Evolutionary conservation across 2,329 filamentous ascomycete genomes (phyloP).

Genomic region (Apiospora malaysiana): DNA sequence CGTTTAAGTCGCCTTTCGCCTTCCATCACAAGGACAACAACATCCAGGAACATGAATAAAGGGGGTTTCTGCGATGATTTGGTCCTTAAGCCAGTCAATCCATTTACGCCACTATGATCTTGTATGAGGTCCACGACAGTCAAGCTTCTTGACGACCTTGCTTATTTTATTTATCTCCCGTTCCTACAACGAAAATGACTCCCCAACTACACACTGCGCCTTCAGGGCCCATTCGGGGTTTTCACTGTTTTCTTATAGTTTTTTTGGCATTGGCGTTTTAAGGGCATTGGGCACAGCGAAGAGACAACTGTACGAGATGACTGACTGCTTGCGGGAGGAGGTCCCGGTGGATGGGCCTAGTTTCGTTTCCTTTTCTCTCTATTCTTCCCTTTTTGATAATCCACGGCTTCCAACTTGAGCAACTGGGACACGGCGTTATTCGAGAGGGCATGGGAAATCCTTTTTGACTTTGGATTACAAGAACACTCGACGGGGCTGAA

Average conservation of each 20-base stretch:
- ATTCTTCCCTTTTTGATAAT: slow-evolving; percentile 18
- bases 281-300: slow-evolving; percentile 26
- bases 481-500: slow-evolving; percentile 12
- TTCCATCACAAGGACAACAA: slow-evolving; percentile 37
- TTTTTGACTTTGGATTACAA: slow-evolving; percentile 13
- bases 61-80: background rate
- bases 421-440: slow-evolving; percentile 19
- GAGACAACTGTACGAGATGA: slow-evolving; percentile 28
- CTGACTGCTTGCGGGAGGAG: slow-evolving; percentile 23
- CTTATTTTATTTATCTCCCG: background rate
- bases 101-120: slow-evolving; percentile 11
- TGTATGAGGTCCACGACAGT: slow-evolving; percentile 17
- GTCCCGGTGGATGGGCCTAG: slow-evolving; percentile 15
- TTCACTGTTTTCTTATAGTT: slow-evolving; percentile 15
- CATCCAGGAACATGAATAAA: slow-evolving; percentile 38
- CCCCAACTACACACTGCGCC: background rate
- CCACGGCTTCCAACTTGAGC: background rate
- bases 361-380: slow-evolving; percentile 8
- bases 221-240: background rate
- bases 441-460: slow-evolving; percentile 17
- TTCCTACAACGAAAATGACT: slow-evolving; percentile 12
- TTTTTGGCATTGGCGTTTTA: slow-evolving; percentile 23
- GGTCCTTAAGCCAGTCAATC: background rate
- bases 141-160: slow-evolving; percentile 11
- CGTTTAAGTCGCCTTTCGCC: slow-evolving; percentile 40